These are phyloP conservation scores for Metschnikowia cubensis DNA, from an alignment of 805 yeast species.

Conservation along the genomic window DNA sequence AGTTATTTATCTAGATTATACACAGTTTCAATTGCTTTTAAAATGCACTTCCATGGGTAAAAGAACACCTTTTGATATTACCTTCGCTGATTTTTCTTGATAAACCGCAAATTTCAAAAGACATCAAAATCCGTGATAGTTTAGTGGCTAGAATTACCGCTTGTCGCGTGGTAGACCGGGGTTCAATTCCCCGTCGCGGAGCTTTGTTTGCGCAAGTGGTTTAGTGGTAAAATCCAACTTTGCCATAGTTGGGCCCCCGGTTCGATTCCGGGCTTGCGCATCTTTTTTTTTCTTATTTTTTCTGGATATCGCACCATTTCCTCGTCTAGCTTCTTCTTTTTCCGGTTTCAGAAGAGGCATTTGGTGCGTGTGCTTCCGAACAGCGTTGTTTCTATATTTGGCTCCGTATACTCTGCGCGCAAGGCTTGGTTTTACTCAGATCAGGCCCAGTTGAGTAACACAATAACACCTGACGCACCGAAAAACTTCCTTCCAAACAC, in stretches of 20 bases:
- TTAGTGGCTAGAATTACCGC: constrained; percentile 22
- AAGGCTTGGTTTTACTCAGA: neutral
- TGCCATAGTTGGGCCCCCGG: constrained; percentile 23
- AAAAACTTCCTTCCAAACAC: constrained; percentile 1
- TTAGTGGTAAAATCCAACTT: constrained; percentile 21
- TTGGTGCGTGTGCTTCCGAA: neutral
- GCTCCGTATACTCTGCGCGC: neutral
- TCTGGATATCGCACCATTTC: neutral
- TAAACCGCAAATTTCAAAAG: neutral
- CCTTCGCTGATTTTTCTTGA: neutral
- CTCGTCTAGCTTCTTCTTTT: neutral
- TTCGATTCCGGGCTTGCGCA: constrained; percentile 23
- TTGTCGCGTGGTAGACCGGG: constrained; percentile 23
- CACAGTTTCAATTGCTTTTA: too few species aligned
- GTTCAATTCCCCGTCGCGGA: constrained; percentile 23
- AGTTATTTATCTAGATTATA: too few species aligned
- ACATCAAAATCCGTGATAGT: constrained; percentile 17
- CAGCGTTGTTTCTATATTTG: neutral
- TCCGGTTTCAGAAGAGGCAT: neutral
- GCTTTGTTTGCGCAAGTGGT: constrained; percentile 18
- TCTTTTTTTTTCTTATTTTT: constrained; percentile 2
- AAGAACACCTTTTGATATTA: too few species aligned
- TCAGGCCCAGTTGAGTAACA: neutral
- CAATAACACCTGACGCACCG: constrained; percentile 4
- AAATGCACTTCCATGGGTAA: too few species aligned